These are phyloP conservation scores for Ganoderma meredithae DNA, from an alignment of 1,284 basidiomycete genomes.

Conservation along the genomic window DNA sequence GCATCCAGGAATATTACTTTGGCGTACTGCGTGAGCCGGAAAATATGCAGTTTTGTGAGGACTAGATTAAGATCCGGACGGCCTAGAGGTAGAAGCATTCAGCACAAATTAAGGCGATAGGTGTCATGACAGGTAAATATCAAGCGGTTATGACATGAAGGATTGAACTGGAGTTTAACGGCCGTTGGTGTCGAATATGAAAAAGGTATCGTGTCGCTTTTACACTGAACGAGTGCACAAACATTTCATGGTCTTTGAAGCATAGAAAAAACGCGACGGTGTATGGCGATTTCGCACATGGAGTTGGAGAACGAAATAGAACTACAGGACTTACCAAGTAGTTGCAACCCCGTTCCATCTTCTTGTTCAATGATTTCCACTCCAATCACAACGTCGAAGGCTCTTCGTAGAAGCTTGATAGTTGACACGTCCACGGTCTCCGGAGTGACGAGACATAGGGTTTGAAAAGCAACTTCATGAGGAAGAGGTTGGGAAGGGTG, in stretches of 20 bases:
- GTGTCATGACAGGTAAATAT: neutral
- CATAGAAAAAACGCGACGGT: constrained; percentile 8
- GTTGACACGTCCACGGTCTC: constrained; percentile 90
- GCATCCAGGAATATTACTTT: constrained; percentile 97
- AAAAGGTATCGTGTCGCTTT: neutral
- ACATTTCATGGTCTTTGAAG: neutral
- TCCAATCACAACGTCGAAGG: constrained; percentile 88
- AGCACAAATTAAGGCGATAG: neutral
- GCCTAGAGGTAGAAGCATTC: constrained; percentile 56
- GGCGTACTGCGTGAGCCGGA: constrained; percentile 87
- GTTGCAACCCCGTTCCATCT: constrained; percentile 65
- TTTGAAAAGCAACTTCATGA: constrained; percentile 77
- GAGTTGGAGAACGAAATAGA: neutral
- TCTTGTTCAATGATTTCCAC: constrained; percentile 86
- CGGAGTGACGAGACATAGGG: constrained; percentile 94
- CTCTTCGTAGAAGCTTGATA: constrained; percentile 81
- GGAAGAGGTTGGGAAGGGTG: constrained; percentile 64
- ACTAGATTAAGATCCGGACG: constrained; percentile 92
- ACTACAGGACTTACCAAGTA: constrained; percentile 75
- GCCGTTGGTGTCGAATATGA: neutral
- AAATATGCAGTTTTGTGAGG: constrained; percentile 95
- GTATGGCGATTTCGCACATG: neutral
- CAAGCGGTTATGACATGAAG: constrained; percentile 7
- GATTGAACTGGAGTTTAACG: neutral
- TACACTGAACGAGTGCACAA: neutral